Evolutionary conservation across 805 yeast species (phyloP), one percentile per base, ranked within the genome.

Genomic region (Sporopachydermia lactativora): DNA sequence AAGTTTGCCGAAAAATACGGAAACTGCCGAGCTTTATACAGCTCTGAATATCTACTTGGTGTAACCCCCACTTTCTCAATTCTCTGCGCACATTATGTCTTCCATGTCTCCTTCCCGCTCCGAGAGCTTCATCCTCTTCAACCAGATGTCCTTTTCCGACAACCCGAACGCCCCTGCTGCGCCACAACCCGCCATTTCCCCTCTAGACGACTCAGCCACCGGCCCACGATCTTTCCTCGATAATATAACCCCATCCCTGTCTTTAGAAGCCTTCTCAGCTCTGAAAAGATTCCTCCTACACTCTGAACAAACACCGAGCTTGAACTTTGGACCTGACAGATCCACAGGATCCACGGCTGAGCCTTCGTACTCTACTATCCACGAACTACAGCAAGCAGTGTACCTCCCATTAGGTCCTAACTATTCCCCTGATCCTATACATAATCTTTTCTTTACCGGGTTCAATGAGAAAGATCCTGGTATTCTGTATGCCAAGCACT

Each of bases 381-480:
- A 24, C 31, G 31, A 24, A 24, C 31, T 24, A 24, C 31, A 24
- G 31, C 31, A 24, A 24, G 31, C 31, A n/a, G n/a, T 24, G 13
- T 24, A 24, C n/a, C n/a, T 24, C 13, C 31, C 31, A 8, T 8
- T 24, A 24, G n/a, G n/a, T 24, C 13, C n/a, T n/a, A 24, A 24
- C 31, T 24, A 24, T 24, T 24, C 31, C 8, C 8, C 8, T 24
- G 31, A 24, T n/a, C 31, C 31, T 8, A 24, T 24, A 24, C 31
- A 24, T 24, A 24, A 24, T 24, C n/a, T 24, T 8, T 24, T 24
- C n/a, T 24, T 24, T 24, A 8, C 31, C n/a, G 31, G 31, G n/a
- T 24, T 24, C 31, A 24, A 24, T 24, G 31, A 24, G n/a, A 24
- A 24, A 24, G 31, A 24, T 24, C 31, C 31, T n/a, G n/a, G n/a